phyloP scores from a whole-genome alignment of 2,329 filamentous ascomycete genomes.

The Alternaria ventricosa region DNA sequence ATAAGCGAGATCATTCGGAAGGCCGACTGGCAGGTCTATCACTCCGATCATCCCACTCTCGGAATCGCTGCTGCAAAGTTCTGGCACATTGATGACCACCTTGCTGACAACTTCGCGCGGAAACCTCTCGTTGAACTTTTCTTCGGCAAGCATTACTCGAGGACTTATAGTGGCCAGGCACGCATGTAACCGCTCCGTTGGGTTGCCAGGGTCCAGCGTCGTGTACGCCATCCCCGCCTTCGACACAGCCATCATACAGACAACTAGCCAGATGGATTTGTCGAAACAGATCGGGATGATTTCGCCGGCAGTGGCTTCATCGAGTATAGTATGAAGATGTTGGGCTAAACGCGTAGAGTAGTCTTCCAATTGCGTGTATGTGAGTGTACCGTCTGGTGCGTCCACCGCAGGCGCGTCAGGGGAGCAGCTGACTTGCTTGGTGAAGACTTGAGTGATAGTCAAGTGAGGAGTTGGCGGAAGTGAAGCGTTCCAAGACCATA shows the following conservation, averaged over 20 bases:
- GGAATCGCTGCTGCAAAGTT: neutral
- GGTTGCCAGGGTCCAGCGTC: conserved; percentile 1
- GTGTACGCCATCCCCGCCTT: conserved; percentile 5
- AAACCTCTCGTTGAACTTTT: neutral
- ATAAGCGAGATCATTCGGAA: conserved; percentile 39
- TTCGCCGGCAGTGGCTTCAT: neutral
- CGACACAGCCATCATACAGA: conserved; percentile 7
- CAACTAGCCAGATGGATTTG: conserved; percentile 5
- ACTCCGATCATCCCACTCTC: neutral
- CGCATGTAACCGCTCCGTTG: conserved; percentile 2
- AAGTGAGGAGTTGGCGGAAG: neutral
- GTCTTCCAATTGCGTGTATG: conserved; percentile 1
- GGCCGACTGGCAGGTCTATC: neutral
- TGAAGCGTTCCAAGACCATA: conserved; percentile 2
- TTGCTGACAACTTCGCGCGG: neutral
- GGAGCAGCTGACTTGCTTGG: neutral
- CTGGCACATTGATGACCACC: neutral
- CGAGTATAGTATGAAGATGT: neutral
- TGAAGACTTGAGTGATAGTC: conserved; percentile 1
- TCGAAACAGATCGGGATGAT: conserved; percentile 9
- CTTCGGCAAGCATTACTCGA: neutral
- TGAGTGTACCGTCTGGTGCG: conserved; percentile 1
- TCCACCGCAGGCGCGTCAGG: conserved; percentile 2
- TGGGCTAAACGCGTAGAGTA: conserved; percentile 1
- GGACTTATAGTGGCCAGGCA: conserved; percentile 1